These are phyloP conservation scores for Aspergillus oerlinghausenensis DNA, from an alignment of 2,329 filamentous ascomycete species.

Conservation along the genomic window DNA sequence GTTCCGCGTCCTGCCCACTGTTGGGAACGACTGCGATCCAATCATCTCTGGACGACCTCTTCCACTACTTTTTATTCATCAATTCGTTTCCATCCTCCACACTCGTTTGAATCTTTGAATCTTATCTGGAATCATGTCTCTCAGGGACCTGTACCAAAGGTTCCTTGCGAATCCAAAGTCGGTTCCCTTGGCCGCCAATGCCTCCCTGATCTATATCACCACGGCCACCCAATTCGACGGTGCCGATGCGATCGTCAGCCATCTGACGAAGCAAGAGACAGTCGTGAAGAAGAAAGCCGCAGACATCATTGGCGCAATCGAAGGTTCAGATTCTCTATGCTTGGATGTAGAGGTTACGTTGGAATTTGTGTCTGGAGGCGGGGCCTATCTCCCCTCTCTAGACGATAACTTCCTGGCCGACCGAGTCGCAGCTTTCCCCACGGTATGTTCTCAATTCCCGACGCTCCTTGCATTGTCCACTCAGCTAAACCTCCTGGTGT, in stretches of 20 bases:
- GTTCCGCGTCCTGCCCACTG: conserved; percentile 5
- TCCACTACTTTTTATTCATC: conserved; percentile 10
- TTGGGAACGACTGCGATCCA: conserved; percentile 1
- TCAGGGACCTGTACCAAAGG: conserved; percentile 59
- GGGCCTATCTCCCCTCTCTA: conserved; percentile 78
- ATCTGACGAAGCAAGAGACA: conserved; percentile 66
- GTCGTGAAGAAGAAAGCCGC: conserved; percentile 80
- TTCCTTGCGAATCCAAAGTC: conserved; percentile 66
- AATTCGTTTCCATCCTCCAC: conserved; percentile 8
- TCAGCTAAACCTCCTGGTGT: background rate
- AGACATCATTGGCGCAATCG: conserved; percentile 68
- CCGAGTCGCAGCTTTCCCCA: conserved; percentile 69
- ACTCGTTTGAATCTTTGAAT: conserved; percentile 7
- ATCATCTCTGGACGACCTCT: conserved; percentile 2
- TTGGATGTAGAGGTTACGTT: conserved; percentile 77
- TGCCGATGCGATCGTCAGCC: conserved; percentile 73
- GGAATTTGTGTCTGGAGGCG: conserved; percentile 76
- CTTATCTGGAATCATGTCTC: conserved; percentile 31
- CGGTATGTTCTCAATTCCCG: conserved; percentile 56
- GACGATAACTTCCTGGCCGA: conserved; percentile 94
- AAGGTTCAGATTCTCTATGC: conserved; percentile 65
- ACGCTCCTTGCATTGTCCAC: background rate
- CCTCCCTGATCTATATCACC: conserved; percentile 80
- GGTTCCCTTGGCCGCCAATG: conserved; percentile 59
- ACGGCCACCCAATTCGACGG: conserved; percentile 72